Evolutionary conservation across 2,329 filamentous ascomycete species (phyloP).

Genomic region (Colletotrichum theobromicola): DNA sequence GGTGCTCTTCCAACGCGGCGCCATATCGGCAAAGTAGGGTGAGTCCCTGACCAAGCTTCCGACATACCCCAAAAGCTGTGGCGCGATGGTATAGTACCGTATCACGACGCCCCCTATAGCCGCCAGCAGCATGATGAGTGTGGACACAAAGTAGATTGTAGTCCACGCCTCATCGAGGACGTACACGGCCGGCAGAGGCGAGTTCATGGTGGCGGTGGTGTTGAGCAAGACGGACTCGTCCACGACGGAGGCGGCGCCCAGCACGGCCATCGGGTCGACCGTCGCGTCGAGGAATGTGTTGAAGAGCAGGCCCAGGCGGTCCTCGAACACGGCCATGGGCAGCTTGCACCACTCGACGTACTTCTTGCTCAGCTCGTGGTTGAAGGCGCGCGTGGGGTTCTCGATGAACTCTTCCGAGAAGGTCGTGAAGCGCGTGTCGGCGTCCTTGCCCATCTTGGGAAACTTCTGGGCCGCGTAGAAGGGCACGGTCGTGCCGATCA

Average conservation of each 20-base stretch:
- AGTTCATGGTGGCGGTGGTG: background rate
- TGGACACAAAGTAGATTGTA: background rate
- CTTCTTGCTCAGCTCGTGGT: background rate
- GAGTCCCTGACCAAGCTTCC: background rate
- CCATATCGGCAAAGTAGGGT: background rate
- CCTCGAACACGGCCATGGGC: background rate
- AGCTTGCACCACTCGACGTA: background rate
- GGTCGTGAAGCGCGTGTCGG: background rate
- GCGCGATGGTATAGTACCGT: background rate
- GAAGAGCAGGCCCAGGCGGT: background rate
- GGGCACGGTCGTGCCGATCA: background rate
- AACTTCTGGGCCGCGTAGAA: background rate
- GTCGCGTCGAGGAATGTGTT: background rate
- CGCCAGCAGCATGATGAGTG: background rate
- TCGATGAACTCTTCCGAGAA: background rate
- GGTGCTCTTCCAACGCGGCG: background rate
- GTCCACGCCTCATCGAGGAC: background rate
- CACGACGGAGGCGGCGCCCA: background rate
- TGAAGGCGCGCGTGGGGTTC: background rate
- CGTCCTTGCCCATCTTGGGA: background rate
- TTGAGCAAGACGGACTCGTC: background rate
- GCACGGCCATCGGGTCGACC: background rate
- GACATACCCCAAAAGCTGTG: background rate
- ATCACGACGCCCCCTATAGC: background rate
- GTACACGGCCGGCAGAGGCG: background rate